Evolutionary conservation across 257 asterid species (phyloP), one percentile per base, ranked within the genome.

Genomic region (Buddleja alternifolia): DNA sequence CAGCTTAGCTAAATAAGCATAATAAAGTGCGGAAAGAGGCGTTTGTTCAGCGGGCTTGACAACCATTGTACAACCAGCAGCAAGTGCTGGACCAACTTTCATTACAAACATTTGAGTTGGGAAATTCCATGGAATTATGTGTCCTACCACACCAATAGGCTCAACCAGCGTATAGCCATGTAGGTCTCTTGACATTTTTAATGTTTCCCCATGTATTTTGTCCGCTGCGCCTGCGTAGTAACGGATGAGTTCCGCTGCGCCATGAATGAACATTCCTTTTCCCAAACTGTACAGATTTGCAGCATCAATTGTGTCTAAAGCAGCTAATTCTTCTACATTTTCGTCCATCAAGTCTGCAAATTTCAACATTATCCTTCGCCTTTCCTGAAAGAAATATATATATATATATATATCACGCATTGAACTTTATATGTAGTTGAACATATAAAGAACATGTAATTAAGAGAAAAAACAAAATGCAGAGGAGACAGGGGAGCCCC

Each of bases 21-120:
- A 81, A 37, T 47, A 84, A 0, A 86, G 88, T 1, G 90, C 88
- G 7, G 90, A 81, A 9, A 86, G 88, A 4, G 93, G 93, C 0
- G 90, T 83, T 20, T 86, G 93, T 17, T 86, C 90, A 10, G 93
- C 93, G 0, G 93, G 86, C 69, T 86, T 86, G 32, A 86, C 66
- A 4, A 86, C 82, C 78, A 86, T 68, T 7, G 93, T 86, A 20
- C 88, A 81, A 12, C 93, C 90, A 29, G 86, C 86, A 9, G 93
- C 93, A 24, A 86, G 40, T 0, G 93, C 87, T 0, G 93, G 88
- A 10, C 82, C 86, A 4, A 84, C 90, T 68, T 86, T 86, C 85
- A 80, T 64, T 9, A 23, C 70, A 10, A 86, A 86, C 87, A 86
- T 83, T 0, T 64, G 82, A 0, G 74, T 53, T 0, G 93, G 93